phyloP scores from a whole-genome alignment of 23 red algal species.

The Cyanidiococcus yangmingshanensis region DNA sequence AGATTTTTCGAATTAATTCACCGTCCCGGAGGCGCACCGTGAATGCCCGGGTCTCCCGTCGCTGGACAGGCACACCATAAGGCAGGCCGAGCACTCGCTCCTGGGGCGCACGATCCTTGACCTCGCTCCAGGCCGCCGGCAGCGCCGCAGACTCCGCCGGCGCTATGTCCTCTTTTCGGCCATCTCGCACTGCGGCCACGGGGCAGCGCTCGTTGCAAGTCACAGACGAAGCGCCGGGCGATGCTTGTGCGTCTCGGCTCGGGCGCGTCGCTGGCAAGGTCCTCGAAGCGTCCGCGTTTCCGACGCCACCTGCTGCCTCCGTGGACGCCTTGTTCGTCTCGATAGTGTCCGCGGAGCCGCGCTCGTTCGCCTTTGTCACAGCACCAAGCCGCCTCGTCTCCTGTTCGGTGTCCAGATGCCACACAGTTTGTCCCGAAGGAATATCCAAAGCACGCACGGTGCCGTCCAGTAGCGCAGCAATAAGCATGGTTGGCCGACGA shows the following conservation, averaged over 20 bases:
- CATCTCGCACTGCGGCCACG: background rate
- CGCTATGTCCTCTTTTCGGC: background rate
- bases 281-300: no score
- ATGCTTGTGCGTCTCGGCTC: background rate
- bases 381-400: background rate
- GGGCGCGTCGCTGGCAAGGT: background rate
- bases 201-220: no score
- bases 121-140: no score
- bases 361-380: background rate
- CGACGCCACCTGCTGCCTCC: background rate
- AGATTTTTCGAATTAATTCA: background rate
- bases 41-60: slow-evolving; percentile 9
- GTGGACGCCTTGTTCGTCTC: background rate
- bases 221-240: no score
- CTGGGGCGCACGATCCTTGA: no score
- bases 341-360: background rate
- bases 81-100: no score
- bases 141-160: background rate
- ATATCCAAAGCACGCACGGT: slow-evolving; percentile 10
- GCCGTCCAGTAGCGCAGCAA: slow-evolving; percentile 2
- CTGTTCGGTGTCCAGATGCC: background rate
- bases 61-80: background rate
- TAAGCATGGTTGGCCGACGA: background rate
- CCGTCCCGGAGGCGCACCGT: slow-evolving; percentile 13
- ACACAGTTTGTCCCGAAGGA: background rate